Base-by-base conservation (phyloP, 225 moss, liverwort and hornwort genomes). In the Bryum argenteum region DNA sequence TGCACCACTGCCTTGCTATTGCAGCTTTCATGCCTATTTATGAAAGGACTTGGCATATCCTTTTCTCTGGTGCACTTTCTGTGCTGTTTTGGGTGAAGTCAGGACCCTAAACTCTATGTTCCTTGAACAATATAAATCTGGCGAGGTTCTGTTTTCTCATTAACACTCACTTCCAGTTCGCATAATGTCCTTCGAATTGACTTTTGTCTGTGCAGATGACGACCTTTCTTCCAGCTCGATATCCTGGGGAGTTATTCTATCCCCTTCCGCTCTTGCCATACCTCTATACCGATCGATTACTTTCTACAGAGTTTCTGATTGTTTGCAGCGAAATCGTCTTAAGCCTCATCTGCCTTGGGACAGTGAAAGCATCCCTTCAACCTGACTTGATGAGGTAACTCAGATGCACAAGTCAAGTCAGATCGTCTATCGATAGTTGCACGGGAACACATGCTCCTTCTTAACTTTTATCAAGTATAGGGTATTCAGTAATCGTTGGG, bases 1-100 rank as follows among this genome's bases (percentile, higher is more conserved):
- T 88, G 76, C 85, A 81, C 74, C 76, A 72, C 72, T 84, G 74
- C 82, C 85, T 82, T 81, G 79, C 82, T 85, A 81, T 81, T 89
- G 77, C 87, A 85, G 90, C 84, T 89, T 78, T 85, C 82, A 89
- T 83, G 83, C 75, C 72, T 75, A 84, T 85, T 72, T 74, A 79
- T 81, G 84, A 78, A 80, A 78, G 90, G 94, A 83, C 60, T 79
- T 83, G 87, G 86, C 79, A 69, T 79, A 81, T 78, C 87, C 84
- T 78, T 83, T 78, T 77, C 75, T 79, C 74, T 89, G 58, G 54
- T 62, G 85, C 82, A 80, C 84, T 72, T 86, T 89, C 83, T 76
- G 76, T 73, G 72, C 39, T 80, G 54, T 73, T 83, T 77, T 83
- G 71, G 85, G 74, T 84, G 78, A 82, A 88, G 73, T 68, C 71